Evolutionary conservation across 768 basidiomycete genomes (phyloP).

Genomic region (Lactarius vividus): DNA sequence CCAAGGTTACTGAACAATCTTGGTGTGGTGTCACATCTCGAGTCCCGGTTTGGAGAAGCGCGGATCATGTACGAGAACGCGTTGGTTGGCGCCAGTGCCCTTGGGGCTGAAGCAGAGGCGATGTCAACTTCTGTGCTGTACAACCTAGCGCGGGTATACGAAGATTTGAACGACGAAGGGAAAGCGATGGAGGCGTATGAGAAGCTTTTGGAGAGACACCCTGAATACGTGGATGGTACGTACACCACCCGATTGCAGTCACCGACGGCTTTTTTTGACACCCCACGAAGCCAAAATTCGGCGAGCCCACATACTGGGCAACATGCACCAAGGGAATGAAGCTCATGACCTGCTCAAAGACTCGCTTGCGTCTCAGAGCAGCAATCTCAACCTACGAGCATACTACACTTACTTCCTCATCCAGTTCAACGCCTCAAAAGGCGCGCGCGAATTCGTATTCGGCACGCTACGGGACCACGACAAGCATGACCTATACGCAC

Average conservation of each 20-base stretch:
- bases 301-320: conserved; percentile 75
- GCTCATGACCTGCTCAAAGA: conserved; percentile 91
- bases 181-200: conserved; percentile 85
- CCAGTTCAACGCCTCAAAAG: conserved; percentile 64
- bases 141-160: conserved; percentile 90
- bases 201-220: conserved; percentile 84
- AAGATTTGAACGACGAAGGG: conserved; percentile 70
- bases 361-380: conserved; percentile 71
- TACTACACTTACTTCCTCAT: conserved; percentile 93
- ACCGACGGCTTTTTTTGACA: background rate
- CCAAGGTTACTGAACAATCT: conserved; percentile 80
- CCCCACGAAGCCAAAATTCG: conserved; percentile 78
- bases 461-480: conserved; percentile 82
- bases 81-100: conserved; percentile 52
- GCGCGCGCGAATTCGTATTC: conserved; percentile 88
- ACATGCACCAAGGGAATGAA: conserved; percentile 67
- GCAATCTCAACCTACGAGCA: conserved; percentile 84
- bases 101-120: conserved; percentile 55
- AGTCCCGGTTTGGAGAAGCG: conserved; percentile 57
- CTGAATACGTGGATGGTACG: conserved; percentile 94
- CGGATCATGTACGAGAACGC: conserved; percentile 70
- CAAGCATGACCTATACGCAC: conserved; percentile 84
- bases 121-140: conserved; percentile 83
- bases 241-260: background rate
- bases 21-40: conserved; percentile 70